Base-by-base conservation (phyloP, 352 stramenopile genomes). In the Globisporangium echinulatum region DNA sequence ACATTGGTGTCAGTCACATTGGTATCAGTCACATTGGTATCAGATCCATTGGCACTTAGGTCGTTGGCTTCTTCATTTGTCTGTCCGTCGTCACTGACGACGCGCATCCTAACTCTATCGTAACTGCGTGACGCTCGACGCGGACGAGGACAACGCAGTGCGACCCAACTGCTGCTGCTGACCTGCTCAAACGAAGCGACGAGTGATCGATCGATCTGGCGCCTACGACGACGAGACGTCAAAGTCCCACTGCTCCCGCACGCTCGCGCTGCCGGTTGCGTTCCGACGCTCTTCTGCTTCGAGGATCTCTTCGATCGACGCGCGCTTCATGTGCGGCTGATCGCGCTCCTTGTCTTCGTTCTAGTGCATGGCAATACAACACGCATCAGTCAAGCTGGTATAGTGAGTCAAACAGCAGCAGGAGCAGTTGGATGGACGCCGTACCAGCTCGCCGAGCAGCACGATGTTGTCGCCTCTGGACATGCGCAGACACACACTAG, bases 171-270 rank as follows among this genome's bases (percentile, higher is more conserved):
- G 25, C 25, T 25, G 25, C 25, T 25, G 25, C 25, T 25, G 25
- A 25, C 25, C 25, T 25, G 25, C 1, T 25, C 25, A 1, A 25
- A 25, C 25, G 25, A 25, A 25, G 25, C 25, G 25, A 25, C 25
- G 25, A 25, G 25, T 25, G 25, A 25, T 2, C 25, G 25, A 25
- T 25, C 25, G 25, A 25, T 25, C 25, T 25, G 25, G 25, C 25
- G 25, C 2, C 56, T 61, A 66, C 11, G 60, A 66, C 13, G 64
- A 60, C 56, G 77, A 74, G 48, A 71, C 59, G 52, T 92, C 83
- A 63, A 94, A 94, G 63, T 90, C 82, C 85, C 85, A 94, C 56
- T 91, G 76, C 70, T 86, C 75, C 52, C 85, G 85, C 49, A 94
- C 83, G 46, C 74, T 93, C 19, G 77, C 69, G 51, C 70, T 64